Evolutionary conservation across 495 filamentous ascomycete species (phyloP), one percentile per base, ranked within the genome.

Genomic region (Rhizodiscina lignyota): DNA sequence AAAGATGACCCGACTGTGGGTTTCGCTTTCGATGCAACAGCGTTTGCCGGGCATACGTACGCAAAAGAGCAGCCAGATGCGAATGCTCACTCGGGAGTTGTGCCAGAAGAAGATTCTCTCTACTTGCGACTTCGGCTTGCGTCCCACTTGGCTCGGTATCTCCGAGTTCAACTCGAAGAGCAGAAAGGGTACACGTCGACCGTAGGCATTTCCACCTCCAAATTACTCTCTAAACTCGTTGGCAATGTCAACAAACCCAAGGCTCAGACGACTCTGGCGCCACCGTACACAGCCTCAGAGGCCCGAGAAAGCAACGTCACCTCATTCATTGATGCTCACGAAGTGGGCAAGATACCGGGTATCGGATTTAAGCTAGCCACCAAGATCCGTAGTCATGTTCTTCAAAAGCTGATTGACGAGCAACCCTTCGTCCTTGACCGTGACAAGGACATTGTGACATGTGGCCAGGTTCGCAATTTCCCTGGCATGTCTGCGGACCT

Each of bases 201-300:
- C 0, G 83, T 79, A n/a, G 87, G 87, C 6, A 73, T 93, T 2
- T 74, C 83, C 2, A 92, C 82, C 3, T 83, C 74, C 32, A 94
- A 94, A 52, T 48, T 85, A 2, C 63, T 87, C 19, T 72, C 80
- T 21, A 96, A 96, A 50, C 60, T 96, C 19, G 81, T 74, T 18
- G 87, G 87, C 15, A 83, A 71, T 58, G 56, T 77, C 28, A 70
- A 93, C 50, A 94, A 94, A 55, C 87, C 87, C 0, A 74, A 77
- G 31, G 74, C 69, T 35, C 87, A 92, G 49, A 94, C 87, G 0
- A 79, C 79, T 4, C 69, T 96, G 2, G 55, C 91, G 4, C 70
- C 76, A 8, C 73, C 77, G 2, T 72, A 72, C 34, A 12, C 42
- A 6, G 30, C 30, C 8, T 6, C 6, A 18, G 17, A 8, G 17